Percentiles rank a stretch among this genome's conserved stretches.
phyloP scores from a whole-genome alignment of 1,139 yeast genomes.

The Sugiyamaella pinicola region DNA sequence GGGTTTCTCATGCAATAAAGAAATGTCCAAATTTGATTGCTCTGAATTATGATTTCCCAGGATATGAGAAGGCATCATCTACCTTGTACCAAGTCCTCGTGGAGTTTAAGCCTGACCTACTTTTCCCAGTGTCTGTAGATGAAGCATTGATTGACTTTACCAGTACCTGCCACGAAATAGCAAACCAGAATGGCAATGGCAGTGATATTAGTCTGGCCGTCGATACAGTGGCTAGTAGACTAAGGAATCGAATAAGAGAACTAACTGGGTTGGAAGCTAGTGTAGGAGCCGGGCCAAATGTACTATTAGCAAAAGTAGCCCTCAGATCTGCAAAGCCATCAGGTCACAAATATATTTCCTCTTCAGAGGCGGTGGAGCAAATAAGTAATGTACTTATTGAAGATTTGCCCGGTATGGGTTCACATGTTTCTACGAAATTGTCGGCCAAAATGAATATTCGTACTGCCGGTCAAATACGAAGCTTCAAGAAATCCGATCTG shows the following conservation, averaged over 20 bases:
- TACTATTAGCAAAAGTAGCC: slow-evolving; percentile 78
- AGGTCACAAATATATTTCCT: slow-evolving; percentile 52
- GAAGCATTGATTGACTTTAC: slow-evolving; percentile 81
- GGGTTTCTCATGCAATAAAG: slow-evolving; percentile 67
- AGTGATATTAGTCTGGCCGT: slow-evolving; percentile 12
- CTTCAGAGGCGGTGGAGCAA: slow-evolving; percentile 19
- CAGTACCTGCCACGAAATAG: neutral
- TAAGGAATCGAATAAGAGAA: slow-evolving; percentile 51
- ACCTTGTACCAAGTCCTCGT: slow-evolving; percentile 53
- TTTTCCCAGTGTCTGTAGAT: slow-evolving; percentile 87
- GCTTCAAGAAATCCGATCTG: slow-evolving; percentile 42
- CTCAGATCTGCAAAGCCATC: slow-evolving; percentile 77
- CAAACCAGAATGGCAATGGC: neutral
- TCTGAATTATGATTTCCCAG: slow-evolving; percentile 72
- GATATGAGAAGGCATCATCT: slow-evolving; percentile 65
- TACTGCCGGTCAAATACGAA: slow-evolving; percentile 46
- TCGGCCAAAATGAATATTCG: slow-evolving; percentile 34
- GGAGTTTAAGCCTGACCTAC: slow-evolving; percentile 52
- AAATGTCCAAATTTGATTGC: slow-evolving; percentile 66
- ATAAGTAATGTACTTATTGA: slow-evolving; percentile 51
- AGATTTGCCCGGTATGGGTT: slow-evolving; percentile 87
- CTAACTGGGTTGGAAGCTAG: slow-evolving; percentile 70
- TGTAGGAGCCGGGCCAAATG: slow-evolving; percentile 72
- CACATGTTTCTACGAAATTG: slow-evolving; percentile 53
- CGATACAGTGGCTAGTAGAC: slow-evolving; percentile 40